Percentiles rank a stretch among this genome's conserved stretches.
Conservation (phyloP, 345 rosid species). For the Raphanus raphanistrum region DNA sequence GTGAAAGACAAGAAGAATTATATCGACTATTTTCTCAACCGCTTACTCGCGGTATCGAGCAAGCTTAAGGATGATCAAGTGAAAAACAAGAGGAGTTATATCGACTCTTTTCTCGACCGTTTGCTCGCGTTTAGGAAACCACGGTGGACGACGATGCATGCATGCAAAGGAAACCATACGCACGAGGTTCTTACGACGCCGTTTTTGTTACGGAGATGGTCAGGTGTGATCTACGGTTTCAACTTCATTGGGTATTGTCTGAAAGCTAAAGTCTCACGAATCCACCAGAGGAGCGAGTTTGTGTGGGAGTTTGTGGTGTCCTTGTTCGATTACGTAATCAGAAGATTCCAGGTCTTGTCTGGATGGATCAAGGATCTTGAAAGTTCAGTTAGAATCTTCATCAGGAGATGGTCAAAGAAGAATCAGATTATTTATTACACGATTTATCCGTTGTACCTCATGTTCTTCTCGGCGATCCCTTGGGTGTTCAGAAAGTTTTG, state of each 20-base stretch:
- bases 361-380: not conserved
- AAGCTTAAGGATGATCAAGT: conserved; percentile 16
- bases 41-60: conserved; percentile 24
- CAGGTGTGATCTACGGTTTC: conserved; percentile 43
- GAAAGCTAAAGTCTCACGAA: conserved; percentile 34
- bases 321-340: not conserved
- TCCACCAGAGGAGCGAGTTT: not conserved
- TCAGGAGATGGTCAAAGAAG: conserved; percentile 18
- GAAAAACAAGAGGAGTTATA: not conserved
- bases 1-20: not conserved
- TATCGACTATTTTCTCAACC: too few species aligned
- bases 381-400: not conserved
- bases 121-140: conserved; percentile 32
- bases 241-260: conserved; percentile 53
- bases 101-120: conserved; percentile 14
- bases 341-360: not conserved
- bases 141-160: not conserved
- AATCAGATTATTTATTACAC: not conserved
- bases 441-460: conserved; percentile 4
- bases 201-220: conserved; percentile 49
- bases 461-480: conserved; percentile 16
- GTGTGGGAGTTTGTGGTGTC: not conserved
- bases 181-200: conserved; percentile 24
- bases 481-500: not conserved
- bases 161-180: not conserved